Evolutionary conservation across 2,329 filamentous ascomycete genomes (phyloP), one percentile per base, ranked within the genome.

Genomic region (Lecanicillium sp.): DNA sequence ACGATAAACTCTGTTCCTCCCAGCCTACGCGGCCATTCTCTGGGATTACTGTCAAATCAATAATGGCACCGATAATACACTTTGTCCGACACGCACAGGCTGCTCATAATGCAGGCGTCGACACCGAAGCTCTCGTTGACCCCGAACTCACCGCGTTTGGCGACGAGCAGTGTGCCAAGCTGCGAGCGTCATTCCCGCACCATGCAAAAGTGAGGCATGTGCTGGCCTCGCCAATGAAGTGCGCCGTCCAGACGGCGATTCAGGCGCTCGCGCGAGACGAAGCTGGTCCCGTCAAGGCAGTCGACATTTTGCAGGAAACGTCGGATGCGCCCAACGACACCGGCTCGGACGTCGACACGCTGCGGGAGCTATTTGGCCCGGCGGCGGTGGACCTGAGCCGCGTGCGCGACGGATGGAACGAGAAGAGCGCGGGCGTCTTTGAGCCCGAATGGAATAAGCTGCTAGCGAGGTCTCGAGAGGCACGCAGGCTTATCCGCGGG

Each of bases 241-340:
- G 85, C 39, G 87, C 85, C 2, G 66, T 90, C 22, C 77, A 83
- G 58, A 90, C 85, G 2, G 77, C 81, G 8, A 66, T 84, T 12
- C 64, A 76, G 36, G 72, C 74, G 32, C 87, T 89, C 58, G 68
- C 66, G 3, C 59, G 22, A 68, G 82, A 33, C 57, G 27, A 33
- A 17, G 5, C 17, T 15, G 20, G n/a, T n/a, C 4, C 35, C 32
- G 71, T 88, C 25, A 59, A 84, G 18, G 79, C 77, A 2, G 60
- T 87, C 10, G 84, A 84, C 0, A 78, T 83, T 46, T 59, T 83
- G 2, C 86, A 90, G 59, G 85, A 90, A 58, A 78, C 82, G 0
- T 79, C 74, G 6, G 69, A 79, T 40, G 64, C 79, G 15, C 77
- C 81, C 2, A 86, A 83, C 56, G 85, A 90, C 53, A 79, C 74